These are phyloP conservation scores for Phytophthora cactorum DNA, from an alignment of 352 stramenopile species.

Conservation along the genomic window DNA sequence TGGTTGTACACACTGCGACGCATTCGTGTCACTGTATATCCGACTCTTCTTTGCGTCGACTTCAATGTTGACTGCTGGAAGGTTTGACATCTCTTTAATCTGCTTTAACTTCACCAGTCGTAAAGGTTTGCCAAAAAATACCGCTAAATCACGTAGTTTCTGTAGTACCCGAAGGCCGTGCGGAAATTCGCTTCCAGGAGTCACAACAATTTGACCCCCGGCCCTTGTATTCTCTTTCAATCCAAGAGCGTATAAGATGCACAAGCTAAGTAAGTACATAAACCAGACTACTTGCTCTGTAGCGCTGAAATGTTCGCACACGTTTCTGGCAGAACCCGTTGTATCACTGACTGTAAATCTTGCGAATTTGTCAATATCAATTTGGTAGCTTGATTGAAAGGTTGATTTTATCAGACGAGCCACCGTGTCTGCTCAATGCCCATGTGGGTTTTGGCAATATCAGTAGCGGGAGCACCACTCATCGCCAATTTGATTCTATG, in stretches of 20 bases:
- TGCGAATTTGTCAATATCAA: conserved; percentile 4
- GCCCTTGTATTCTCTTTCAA: conserved; percentile 11
- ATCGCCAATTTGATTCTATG: conserved; percentile 10
- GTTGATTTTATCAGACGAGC: background rate
- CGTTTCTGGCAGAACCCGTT: background rate
- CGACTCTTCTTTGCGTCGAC: conserved; percentile 7
- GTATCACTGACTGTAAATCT: conserved; percentile 17
- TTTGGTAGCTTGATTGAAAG: background rate
- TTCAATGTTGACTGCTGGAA: conserved; percentile 4
- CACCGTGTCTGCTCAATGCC: background rate
- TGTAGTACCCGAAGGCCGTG: conserved; percentile 5
- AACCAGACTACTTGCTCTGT: conserved; percentile 16
- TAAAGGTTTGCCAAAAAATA: background rate
- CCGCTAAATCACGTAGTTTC: conserved; percentile 6
- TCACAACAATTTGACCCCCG: background rate
- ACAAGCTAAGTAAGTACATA: conserved; percentile 12
- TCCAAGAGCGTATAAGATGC: conserved; percentile 3
- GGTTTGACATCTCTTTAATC: conserved; percentile 5
- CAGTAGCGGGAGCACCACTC: conserved; percentile 3
- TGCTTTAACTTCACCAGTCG: conserved; percentile 3
- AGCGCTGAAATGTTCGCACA: background rate
- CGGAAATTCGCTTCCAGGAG: conserved; percentile 2
- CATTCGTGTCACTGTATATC: conserved; percentile 1
- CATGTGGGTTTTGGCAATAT: background rate
- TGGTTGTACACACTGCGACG: conserved; percentile 10